Evolutionary conservation across 345 rosid species (phyloP).

Genomic region (Melaleuca quinquenervia): DNA sequence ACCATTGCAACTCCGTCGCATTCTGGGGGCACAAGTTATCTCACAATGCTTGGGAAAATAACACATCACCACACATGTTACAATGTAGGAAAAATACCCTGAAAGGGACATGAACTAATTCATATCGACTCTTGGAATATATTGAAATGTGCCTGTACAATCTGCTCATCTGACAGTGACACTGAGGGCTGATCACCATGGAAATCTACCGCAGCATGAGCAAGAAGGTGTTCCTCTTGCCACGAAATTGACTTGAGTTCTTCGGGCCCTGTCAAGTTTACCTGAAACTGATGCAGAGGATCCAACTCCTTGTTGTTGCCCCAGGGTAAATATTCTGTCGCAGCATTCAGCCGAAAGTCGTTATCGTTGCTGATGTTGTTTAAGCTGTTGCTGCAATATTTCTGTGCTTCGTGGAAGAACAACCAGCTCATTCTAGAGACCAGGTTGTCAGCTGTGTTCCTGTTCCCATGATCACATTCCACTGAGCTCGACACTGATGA

Average conservation of each 20-base stretch:
- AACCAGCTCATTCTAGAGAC: constrained; percentile 30
- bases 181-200: constrained; percentile 27
- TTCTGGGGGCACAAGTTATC: not conserved
- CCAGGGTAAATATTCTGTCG: constrained; percentile 8
- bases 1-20: not conserved
- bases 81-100: not conserved
- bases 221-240: constrained; percentile 20
- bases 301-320: not conserved
- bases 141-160: constrained; percentile 16
- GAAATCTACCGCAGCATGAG: constrained; percentile 25
- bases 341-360: constrained; percentile 15
- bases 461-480: constrained; percentile 22
- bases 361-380: not conserved
- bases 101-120: not conserved
- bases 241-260: constrained; percentile 22
- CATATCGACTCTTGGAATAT: constrained; percentile 29
- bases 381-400: constrained; percentile 4
- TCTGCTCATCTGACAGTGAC: constrained; percentile 31
- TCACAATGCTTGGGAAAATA: not conserved
- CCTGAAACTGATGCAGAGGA: constrained; percentile 10
- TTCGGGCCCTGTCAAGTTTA: constrained; percentile 17
- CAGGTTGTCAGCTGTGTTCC: constrained; percentile 26
- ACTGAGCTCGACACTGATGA: constrained; percentile 25
- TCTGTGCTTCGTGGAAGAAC: constrained; percentile 17
- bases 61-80: not conserved